Conservation (phyloP, 2,329 filamentous ascomycete species). For the Fusarium irregulare region DNA sequence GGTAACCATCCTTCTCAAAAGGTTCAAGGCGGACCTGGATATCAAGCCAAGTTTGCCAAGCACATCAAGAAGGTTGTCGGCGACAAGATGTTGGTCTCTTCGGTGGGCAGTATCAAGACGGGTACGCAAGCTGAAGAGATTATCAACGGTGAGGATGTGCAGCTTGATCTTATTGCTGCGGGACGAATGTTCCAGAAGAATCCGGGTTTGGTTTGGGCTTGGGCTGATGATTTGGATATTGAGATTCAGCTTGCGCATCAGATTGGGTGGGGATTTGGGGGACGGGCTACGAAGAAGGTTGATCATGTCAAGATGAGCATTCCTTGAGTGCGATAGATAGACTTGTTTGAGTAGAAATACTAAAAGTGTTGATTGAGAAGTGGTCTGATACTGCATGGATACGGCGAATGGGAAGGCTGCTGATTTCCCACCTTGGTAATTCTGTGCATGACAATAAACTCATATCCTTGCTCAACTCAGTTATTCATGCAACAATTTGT, state of each 20-base stretch:
- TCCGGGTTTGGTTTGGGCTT: conserved; percentile 65
- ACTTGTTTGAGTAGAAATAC: too few species aligned
- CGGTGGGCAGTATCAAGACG: conserved; percentile 62
- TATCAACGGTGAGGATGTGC: conserved; percentile 54
- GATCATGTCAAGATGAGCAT: conserved; percentile 19
- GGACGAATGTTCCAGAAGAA: conserved; percentile 70
- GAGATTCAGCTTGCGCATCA: conserved; percentile 62
- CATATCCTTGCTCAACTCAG: too few species aligned
- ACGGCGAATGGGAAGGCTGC: not conserved
- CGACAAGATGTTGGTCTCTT: conserved; percentile 61
- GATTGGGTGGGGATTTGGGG: conserved; percentile 67
- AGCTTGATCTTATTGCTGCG: conserved; percentile 61
- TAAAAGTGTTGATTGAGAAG: not conserved
- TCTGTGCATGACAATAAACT: too few species aligned
- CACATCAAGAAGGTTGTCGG: conserved; percentile 77
- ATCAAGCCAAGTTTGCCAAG: conserved; percentile 78
- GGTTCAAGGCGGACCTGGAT: conserved; percentile 69
- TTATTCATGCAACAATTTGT: too few species aligned
- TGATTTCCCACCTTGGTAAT: not conserved
- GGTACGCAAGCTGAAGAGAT: conserved; percentile 61
- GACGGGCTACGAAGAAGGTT: conserved; percentile 46
- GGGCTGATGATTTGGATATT: conserved; percentile 64
- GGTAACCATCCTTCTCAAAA: conserved; percentile 72
- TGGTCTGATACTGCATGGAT: not conserved
- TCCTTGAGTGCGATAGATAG: not conserved